These are phyloP conservation scores for Cyathus striatus DNA, from an alignment of 768 basidiomycete genomes.

Conservation along the genomic window DNA sequence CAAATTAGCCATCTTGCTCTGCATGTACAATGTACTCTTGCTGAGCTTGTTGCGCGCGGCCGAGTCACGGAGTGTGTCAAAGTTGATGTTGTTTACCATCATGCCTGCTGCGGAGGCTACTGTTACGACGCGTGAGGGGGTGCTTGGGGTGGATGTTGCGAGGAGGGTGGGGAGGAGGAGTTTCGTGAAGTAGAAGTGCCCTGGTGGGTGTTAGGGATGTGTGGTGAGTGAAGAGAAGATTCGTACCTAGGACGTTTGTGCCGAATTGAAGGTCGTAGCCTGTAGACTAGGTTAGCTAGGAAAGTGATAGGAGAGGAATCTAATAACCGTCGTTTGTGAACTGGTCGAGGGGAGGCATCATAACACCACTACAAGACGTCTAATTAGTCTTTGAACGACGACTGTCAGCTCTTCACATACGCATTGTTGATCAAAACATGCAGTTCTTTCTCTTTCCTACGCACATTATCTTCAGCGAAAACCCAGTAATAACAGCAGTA, in stretches of 20 bases:
- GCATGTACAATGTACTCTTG: not conserved
- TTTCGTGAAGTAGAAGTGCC: not conserved
- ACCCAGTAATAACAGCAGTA: not conserved
- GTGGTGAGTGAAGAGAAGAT: not conserved
- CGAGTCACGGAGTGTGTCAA: not conserved
- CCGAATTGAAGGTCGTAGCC: not conserved
- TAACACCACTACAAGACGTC: not conserved
- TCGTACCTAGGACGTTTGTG: slow-evolving; percentile 1
- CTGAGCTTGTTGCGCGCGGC: not conserved
- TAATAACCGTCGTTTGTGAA: not conserved
- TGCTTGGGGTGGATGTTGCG: not conserved
- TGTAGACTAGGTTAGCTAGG: too few relatives aligned
- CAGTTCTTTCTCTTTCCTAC: slow-evolving; percentile 1
- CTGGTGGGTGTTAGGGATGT: not conserved
- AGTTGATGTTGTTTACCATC: not conserved
- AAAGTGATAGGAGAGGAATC: too few relatives aligned
- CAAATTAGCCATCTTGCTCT: not conserved
- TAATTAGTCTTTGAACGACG: not conserved
- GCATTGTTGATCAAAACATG: not conserved
- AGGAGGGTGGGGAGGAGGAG: not conserved
- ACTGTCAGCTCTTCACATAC: not conserved
- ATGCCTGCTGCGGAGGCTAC: not conserved
- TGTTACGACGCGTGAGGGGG: not conserved
- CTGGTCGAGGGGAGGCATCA: not conserved
- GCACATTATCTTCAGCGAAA: not conserved